Conservation (phyloP, 1,139 yeast genomes). For the Scheffersomyces titani region DNA sequence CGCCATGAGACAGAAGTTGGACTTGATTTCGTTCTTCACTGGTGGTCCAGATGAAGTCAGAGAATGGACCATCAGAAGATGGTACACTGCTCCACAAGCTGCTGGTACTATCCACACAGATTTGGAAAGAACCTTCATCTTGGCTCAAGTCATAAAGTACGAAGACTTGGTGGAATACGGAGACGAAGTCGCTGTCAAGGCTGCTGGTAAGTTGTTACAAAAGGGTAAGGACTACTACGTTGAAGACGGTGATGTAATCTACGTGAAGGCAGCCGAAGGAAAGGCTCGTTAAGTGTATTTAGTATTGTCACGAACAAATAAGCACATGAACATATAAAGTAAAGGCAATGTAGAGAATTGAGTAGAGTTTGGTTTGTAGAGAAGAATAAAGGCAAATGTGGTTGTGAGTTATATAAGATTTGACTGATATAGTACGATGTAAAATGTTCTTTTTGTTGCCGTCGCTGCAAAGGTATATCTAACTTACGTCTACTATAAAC, state of each 20-base stretch:
- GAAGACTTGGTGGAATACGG: constrained; percentile 70
- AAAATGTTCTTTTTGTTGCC: no score
- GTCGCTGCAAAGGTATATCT: no score
- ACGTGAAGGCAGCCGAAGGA: constrained; percentile 96
- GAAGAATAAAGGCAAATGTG: no score
- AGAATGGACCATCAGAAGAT: constrained; percentile 87
- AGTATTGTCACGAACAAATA: background rate
- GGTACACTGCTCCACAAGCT: constrained; percentile 85
- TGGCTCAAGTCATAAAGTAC: constrained; percentile 50
- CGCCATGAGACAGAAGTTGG: constrained; percentile 81
- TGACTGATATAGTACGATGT: no score
- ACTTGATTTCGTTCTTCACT: constrained; percentile 81
- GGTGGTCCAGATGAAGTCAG: constrained; percentile 86
- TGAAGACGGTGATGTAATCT: constrained; percentile 82
- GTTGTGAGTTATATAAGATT: no score
- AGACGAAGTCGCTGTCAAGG: constrained; percentile 83
- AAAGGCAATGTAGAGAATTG: background rate
- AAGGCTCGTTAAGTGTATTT: constrained; percentile 53
- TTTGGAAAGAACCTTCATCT: constrained; percentile 51
- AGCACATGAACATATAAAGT: background rate
- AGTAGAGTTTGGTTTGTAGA: background rate
- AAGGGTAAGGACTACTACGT: constrained; percentile 98
- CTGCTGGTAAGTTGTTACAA: constrained; percentile 88
- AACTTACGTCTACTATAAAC: no score
- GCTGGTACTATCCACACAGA: constrained; percentile 83